Percentiles rank a stretch among this genome's conserved stretches.
Evolutionary conservation across 441 rosid genomes (phyloP).

Genomic region (Eruca vesicaria): DNA sequence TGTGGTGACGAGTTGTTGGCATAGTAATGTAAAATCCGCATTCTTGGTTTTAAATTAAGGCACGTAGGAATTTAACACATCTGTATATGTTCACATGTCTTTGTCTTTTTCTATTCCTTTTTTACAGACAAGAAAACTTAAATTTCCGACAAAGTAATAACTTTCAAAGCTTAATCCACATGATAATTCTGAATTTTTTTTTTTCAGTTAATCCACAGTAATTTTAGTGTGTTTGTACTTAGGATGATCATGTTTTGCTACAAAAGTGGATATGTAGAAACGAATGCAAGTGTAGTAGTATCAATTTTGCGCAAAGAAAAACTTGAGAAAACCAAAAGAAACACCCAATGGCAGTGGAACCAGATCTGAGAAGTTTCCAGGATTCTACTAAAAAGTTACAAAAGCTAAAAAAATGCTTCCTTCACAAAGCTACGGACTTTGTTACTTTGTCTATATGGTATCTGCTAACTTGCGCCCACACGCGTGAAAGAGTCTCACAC

Average conservation of each 20-base stretch:
- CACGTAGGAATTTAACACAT: not conserved
- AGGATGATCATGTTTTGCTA: too few relatives aligned
- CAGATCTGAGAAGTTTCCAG: not conserved
- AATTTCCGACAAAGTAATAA: not conserved
- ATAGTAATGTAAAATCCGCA: not conserved
- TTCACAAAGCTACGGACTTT: not conserved
- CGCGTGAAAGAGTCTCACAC: not conserved
- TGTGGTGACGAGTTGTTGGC: not conserved
- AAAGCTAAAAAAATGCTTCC: not conserved
- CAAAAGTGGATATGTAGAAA: too few relatives aligned
- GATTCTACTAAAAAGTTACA: too few relatives aligned
- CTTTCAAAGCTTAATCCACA: not conserved
- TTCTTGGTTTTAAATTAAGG: not conserved
- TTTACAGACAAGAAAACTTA: not conserved
- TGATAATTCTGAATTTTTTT: too few relatives aligned
- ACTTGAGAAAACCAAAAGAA: not conserved
- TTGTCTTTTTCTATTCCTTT: not conserved
- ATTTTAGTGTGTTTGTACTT: not conserved
- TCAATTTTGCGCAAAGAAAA: not conserved
- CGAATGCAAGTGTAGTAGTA: not conserved
- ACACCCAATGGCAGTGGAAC: not conserved
- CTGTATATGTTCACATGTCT: not conserved
- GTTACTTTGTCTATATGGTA: not conserved
- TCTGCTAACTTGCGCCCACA: not conserved
- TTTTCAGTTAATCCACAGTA: not conserved